Evolutionary conservation across 2,329 filamentous ascomycete species (phyloP).

Genomic region (Hymenoscyphus scutula): DNA sequence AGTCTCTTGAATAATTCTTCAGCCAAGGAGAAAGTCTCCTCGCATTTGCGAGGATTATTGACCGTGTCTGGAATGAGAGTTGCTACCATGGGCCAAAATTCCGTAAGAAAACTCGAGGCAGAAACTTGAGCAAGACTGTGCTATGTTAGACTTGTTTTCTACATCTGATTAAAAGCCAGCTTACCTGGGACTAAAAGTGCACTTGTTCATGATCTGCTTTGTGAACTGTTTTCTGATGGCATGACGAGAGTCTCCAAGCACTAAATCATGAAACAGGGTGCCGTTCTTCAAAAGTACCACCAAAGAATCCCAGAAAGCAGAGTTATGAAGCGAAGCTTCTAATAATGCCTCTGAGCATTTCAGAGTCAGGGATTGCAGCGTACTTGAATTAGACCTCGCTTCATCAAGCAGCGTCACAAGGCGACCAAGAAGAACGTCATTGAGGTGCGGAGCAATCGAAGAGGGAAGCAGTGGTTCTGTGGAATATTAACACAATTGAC

Average conservation of each 20-base stretch:
- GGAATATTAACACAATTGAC: constrained; percentile 33
- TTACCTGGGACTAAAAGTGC: constrained; percentile 32
- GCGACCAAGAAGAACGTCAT: constrained; percentile 35
- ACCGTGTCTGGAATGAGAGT: constrained; percentile 29
- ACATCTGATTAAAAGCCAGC: background rate
- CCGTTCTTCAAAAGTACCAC: constrained; percentile 39
- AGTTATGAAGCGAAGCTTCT: constrained; percentile 47
- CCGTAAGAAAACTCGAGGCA: constrained; percentile 42
- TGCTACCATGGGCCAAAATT: constrained; percentile 46
- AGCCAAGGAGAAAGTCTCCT: constrained; percentile 41
- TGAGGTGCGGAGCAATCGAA: constrained; percentile 35
- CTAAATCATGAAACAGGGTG: constrained; percentile 40
- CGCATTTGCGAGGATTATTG: constrained; percentile 29
- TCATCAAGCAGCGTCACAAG: constrained; percentile 34
- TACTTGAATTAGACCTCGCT: constrained; percentile 22
- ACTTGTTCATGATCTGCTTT: constrained; percentile 35
- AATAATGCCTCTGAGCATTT: constrained; percentile 48
- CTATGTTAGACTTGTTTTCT: constrained; percentile 8
- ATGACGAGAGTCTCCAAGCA: constrained; percentile 44
- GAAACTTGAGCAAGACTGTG: constrained; percentile 33
- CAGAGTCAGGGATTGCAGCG: constrained; percentile 36
- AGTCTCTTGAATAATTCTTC: constrained; percentile 43
- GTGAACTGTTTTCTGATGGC: constrained; percentile 33
- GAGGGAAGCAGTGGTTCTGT: constrained; percentile 39
- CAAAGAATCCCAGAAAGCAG: constrained; percentile 45